phyloP scores from a whole-genome alignment of 2,329 filamentous ascomycete genomes.

The Cryphonectria parasitica region DNA sequence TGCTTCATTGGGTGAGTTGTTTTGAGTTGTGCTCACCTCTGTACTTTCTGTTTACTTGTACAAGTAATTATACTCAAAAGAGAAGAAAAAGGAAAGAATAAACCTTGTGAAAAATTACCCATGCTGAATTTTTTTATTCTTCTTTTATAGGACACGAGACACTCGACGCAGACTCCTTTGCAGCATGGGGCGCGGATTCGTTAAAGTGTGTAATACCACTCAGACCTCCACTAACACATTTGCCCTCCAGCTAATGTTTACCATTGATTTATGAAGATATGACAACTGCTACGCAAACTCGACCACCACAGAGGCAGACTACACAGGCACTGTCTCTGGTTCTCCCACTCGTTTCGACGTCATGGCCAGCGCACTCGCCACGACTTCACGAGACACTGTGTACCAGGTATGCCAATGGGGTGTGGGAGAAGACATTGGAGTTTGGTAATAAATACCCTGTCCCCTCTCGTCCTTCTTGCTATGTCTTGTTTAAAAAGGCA shows the following conservation, averaged over 20 bases:
- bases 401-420: constrained; percentile 60
- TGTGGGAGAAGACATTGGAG: constrained; percentile 49
- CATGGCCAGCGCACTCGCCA: constrained; percentile 49
- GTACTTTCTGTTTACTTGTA: background rate
- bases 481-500: background rate
- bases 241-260: background rate
- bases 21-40: background rate
- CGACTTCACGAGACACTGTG: constrained; percentile 46
- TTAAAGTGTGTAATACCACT: constrained; percentile 49
- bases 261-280: constrained; percentile 38
- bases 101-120: no score
- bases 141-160: constrained; percentile 43
- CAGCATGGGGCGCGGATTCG: constrained; percentile 50
- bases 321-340: constrained; percentile 43
- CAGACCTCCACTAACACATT: background rate
- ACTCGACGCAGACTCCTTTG: constrained; percentile 46
- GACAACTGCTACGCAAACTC: constrained; percentile 54
- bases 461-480: no score
- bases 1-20: constrained; percentile 46
- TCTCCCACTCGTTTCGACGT: constrained; percentile 48
- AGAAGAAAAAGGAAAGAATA: no score
- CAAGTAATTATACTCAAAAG: background rate
- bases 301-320: constrained; percentile 47
- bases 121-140: background rate
- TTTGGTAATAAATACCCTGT: constrained; percentile 41